Conservation (phyloP, 805 yeast genomes). For the Metschnikowia sp. region DNA sequence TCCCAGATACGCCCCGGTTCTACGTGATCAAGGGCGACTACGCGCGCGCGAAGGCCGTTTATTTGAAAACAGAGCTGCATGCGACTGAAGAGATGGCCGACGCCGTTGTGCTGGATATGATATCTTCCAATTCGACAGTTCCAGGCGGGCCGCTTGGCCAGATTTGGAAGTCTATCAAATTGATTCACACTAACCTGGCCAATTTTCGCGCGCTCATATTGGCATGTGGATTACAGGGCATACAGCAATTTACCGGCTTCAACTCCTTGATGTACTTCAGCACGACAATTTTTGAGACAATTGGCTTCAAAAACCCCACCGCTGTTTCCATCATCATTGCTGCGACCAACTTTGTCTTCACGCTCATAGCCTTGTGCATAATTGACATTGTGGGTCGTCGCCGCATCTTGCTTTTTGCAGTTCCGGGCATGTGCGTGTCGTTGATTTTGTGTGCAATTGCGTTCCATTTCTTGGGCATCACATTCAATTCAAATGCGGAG, state of each 20-base stretch:
- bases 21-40: conserved; percentile 67
- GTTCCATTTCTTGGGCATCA: conserved; percentile 77
- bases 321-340: conserved; percentile 93
- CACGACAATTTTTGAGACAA: conserved; percentile 85
- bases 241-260: conserved; percentile 96
- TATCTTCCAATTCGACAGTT: conserved; percentile 40
- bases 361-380: conserved; percentile 78
- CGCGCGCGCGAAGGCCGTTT: conserved; percentile 64
- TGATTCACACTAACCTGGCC: conserved; percentile 65
- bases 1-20: conserved; percentile 95
- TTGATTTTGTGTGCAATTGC: conserved; percentile 83
- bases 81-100: conserved; percentile 64
- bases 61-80: conserved; percentile 58
- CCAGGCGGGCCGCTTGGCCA: conserved; percentile 45
- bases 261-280: conserved; percentile 95
- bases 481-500: conserved; percentile 47
- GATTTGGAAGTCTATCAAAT: conserved; percentile 58
- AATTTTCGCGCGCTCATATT: conserved; percentile 86
- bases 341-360: conserved; percentile 89
- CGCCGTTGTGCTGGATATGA: conserved; percentile 65
- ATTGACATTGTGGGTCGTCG: conserved; percentile 91
- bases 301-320: conserved; percentile 86
- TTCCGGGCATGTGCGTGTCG: conserved; percentile 81
- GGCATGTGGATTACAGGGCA: conserved; percentile 92
- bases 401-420: conserved; percentile 67